A percentile compares a stretch with the other conserved stretches of the same genome.
These are phyloP conservation scores for Aspergillus pseudoglaucus DNA, from an alignment of 2,329 filamentous ascomycete genomes.

Conservation along the genomic window DNA sequence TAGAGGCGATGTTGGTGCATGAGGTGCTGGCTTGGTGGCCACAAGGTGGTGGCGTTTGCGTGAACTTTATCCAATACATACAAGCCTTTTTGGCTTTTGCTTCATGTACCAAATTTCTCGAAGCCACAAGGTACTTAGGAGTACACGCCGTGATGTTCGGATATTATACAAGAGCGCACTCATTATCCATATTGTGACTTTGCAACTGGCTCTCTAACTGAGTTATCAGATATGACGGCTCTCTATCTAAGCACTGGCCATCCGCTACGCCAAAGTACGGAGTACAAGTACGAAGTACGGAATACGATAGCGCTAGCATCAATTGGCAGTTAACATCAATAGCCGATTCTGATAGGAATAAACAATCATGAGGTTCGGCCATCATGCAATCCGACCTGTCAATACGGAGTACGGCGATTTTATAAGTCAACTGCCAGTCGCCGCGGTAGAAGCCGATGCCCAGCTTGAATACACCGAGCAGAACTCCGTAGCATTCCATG, in stretches of 20 bases:
- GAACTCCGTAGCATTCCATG: not conserved
- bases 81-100: not conserved
- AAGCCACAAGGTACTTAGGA: not conserved
- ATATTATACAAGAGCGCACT: too few relatives aligned
- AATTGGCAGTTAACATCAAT: not conserved
- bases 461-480: too few relatives aligned
- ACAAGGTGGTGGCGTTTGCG: not conserved
- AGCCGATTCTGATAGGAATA: not conserved
- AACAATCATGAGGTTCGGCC: too few relatives aligned
- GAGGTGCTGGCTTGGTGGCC: not conserved
- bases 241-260: too few relatives aligned
- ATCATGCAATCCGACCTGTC: too few relatives aligned
- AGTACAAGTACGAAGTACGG: not conserved
- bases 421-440: too few relatives aligned
- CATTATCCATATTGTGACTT: too few relatives aligned
- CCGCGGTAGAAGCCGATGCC: too few relatives aligned
- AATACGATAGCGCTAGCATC: not conserved
- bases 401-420: too few relatives aligned
- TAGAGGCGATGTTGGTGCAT: too few relatives aligned
- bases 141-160: not conserved
- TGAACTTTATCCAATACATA: not conserved
- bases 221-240: too few relatives aligned
- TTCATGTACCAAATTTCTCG: not conserved
- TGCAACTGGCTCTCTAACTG: not conserved
- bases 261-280: too few relatives aligned